Evolutionary conservation across 2,329 filamentous ascomycete species (phyloP).

Genomic region (Ophiognomonia clavigignenti-juglandacearum): DNA sequence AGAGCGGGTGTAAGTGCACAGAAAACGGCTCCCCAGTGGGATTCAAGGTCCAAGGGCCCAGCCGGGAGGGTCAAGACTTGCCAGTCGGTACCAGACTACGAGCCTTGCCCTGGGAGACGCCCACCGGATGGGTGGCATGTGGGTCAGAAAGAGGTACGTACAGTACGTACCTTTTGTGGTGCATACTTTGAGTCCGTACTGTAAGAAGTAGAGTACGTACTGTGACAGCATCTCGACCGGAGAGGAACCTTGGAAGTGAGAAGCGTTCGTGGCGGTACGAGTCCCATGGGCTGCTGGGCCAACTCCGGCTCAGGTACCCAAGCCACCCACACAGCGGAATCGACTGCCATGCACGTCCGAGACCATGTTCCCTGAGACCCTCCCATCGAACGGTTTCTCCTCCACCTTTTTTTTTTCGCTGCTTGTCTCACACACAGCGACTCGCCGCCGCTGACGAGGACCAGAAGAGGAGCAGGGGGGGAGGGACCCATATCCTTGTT

Average conservation of each 20-base stretch:
- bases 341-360: too few species aligned
- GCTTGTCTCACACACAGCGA: conserved; percentile 50
- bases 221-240: too few species aligned
- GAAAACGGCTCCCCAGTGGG: conserved; percentile 35
- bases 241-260: too few species aligned
- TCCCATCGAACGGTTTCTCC: too few species aligned
- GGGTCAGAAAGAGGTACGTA: conserved; percentile 23
- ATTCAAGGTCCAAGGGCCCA: conserved; percentile 34
- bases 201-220: too few species aligned
- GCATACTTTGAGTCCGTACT: too few species aligned
- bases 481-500: conserved; percentile 25
- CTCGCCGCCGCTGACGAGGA: conserved; percentile 33
- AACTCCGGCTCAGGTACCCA: too few species aligned
- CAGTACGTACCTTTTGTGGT: too few species aligned
- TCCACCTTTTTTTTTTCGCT: too few species aligned
- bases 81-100: conserved; percentile 16
- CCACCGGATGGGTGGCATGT: conserved; percentile 13
- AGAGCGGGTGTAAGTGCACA: conserved; percentile 14
- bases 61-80: conserved; percentile 29
- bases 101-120: neutral
- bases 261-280: too few species aligned
- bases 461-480: conserved; percentile 27
- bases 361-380: too few species aligned
- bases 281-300: conserved; percentile 7
- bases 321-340: too few species aligned